Evolutionary conservation across 192 early-diverging fungal genomes (phyloP).

Genomic region (Glomus cerebriforme): DNA sequence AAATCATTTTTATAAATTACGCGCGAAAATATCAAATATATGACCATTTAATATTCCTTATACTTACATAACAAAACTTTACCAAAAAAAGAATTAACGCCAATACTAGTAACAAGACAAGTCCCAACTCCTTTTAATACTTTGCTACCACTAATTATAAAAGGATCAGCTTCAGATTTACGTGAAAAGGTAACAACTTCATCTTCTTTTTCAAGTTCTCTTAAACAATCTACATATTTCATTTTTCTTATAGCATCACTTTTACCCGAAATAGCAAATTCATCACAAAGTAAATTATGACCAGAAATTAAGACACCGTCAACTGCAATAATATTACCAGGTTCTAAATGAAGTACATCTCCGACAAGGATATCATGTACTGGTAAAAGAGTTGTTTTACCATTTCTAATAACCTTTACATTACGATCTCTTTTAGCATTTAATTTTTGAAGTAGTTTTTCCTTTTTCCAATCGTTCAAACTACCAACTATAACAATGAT

Average conservation of each 20-base stretch:
- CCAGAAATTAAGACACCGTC: conserved; percentile 86
- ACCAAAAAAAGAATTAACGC: conserved; percentile 88
- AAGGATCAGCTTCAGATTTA: conserved; percentile 60
- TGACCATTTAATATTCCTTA: too few species aligned
- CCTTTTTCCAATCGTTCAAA: conserved; percentile 85
- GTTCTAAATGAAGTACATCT: conserved; percentile 84
- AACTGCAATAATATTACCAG: conserved; percentile 90
- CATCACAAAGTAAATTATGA: conserved; percentile 85
- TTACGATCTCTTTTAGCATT: conserved; percentile 83
- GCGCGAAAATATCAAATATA: not conserved
- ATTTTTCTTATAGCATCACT: conserved; percentile 87
- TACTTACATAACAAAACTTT: conserved; percentile 70
- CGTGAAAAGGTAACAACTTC: conserved; percentile 23
- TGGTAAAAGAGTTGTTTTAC: conserved; percentile 65
- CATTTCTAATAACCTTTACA: conserved; percentile 70
- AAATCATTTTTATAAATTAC: too few species aligned
- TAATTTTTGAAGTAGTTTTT: conserved; percentile 78
- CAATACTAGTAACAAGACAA: conserved; percentile 86
- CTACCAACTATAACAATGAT: conserved; percentile 77
- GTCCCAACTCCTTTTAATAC: conserved; percentile 85
- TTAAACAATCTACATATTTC: conserved; percentile 50
- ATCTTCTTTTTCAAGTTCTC: conserved; percentile 35
- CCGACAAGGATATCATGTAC: conserved; percentile 85
- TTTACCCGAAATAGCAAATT: conserved; percentile 95
- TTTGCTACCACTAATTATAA: conserved; percentile 92